These are phyloP conservation scores for Ogataea sp. DNA, from an alignment of 805 yeast genomes.

Conservation along the genomic window DNA sequence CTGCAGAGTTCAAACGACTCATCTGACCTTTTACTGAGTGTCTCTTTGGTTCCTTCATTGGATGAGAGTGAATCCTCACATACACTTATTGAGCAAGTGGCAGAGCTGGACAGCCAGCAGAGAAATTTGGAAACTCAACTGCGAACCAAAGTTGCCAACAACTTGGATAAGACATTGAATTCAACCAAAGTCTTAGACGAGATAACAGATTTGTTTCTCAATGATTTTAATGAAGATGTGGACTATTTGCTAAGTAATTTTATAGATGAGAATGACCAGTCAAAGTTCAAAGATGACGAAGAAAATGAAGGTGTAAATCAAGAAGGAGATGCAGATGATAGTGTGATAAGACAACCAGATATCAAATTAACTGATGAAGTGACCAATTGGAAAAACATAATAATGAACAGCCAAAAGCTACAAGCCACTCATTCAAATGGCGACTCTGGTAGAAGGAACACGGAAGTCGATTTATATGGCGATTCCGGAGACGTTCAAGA, in stretches of 20 bases:
- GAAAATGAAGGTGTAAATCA: background rate
- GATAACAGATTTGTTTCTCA: constrained; percentile 26
- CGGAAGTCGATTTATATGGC: background rate
- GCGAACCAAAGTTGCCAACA: constrained; percentile 28
- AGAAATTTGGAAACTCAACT: constrained; percentile 39
- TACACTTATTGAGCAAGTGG: constrained; percentile 60
- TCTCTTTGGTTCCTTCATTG: constrained; percentile 17
- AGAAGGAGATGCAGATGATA: constrained; percentile 6
- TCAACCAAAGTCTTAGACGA: constrained; percentile 24
- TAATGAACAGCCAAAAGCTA: background rate
- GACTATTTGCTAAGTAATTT: constrained; percentile 23
- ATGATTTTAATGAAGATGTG: constrained; percentile 22
- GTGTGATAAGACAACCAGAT: constrained; percentile 18
- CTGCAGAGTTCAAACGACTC: constrained; percentile 37
- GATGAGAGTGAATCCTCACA: constrained; percentile 12
- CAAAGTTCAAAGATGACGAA: constrained; percentile 3
- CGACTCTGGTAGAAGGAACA: background rate
- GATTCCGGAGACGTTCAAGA: background rate
- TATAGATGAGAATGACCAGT: constrained; percentile 18
- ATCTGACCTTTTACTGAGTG: constrained; percentile 24
- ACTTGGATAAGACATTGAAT: constrained; percentile 39
- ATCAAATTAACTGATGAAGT: constrained; percentile 14
- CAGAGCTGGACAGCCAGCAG: constrained; percentile 58
- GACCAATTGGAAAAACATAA: background rate
- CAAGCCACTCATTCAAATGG: background rate